Percentiles rank a stretch among this genome's conserved stretches.
phyloP scores from a whole-genome alignment of 1,284 basidiomycete genomes.

The Kalmanozyma brasiliensis region DNA sequence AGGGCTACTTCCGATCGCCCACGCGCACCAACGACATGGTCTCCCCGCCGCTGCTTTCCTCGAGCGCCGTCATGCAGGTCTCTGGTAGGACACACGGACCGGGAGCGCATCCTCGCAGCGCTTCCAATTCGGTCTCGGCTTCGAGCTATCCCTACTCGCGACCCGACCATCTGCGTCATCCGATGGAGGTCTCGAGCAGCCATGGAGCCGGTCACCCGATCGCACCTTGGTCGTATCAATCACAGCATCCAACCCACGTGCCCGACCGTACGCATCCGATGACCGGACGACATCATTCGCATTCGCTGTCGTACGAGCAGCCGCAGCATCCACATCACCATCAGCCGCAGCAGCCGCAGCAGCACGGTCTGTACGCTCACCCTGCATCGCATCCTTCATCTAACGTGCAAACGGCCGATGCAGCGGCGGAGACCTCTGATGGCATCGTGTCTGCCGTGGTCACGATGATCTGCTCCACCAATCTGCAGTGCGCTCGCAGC shows the following conservation, averaged over 20 bases:
- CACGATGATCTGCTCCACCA: slow-evolving; percentile 56
- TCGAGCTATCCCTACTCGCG: slow-evolving; percentile 49
- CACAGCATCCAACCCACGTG: slow-evolving; percentile 14
- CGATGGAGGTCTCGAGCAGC: slow-evolving; percentile 8
- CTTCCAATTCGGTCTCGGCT: slow-evolving; percentile 47
- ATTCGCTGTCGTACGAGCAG: slow-evolving; percentile 33
- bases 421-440: slow-evolving; percentile 14
- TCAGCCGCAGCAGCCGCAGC: slow-evolving; percentile 11
- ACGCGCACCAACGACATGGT: slow-evolving; percentile 21
- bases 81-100: slow-evolving; percentile 31
- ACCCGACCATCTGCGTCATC: slow-evolving; percentile 38
- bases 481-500: slow-evolving; percentile 49
- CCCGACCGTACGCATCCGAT: slow-evolving; percentile 8
- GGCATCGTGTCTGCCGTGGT: slow-evolving; percentile 37
- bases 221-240: slow-evolving; percentile 19
- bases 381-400: slow-evolving; percentile 6
- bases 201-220: slow-evolving; percentile 10
- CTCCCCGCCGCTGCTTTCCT: slow-evolving; percentile 31
- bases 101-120: slow-evolving; percentile 29
- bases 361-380: slow-evolving; percentile 8
- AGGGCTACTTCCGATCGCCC: slow-evolving; percentile 41
- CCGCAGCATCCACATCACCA: slow-evolving; percentile 10
- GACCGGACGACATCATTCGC: slow-evolving; percentile 17
- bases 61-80: slow-evolving; percentile 29
- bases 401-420: neutral